Conservation (phyloP, 1,284 basidiomycete species). For the Athelia sp. region DNA sequence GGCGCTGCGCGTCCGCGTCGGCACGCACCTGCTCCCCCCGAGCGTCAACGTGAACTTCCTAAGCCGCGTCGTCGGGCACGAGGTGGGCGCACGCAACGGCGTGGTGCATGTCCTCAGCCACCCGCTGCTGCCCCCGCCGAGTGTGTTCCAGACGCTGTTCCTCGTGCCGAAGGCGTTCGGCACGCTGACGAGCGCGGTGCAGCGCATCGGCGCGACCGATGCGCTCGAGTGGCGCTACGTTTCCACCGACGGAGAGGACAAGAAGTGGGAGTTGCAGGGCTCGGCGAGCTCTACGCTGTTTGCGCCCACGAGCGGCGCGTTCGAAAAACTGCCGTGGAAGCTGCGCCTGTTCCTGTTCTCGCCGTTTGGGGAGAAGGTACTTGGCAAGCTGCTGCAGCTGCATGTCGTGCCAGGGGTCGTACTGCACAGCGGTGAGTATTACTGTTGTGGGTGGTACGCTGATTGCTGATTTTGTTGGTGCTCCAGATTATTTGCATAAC, state of each 20-base stretch:
- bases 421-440: slow-evolving; percentile 46
- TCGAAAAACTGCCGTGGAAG: slow-evolving; percentile 48
- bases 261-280: slow-evolving; percentile 38
- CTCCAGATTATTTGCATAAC: slow-evolving; percentile 15
- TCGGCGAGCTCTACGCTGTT: slow-evolving; percentile 55
- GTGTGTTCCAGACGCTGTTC: slow-evolving; percentile 57
- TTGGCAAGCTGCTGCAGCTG: slow-evolving; percentile 63
- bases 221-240: slow-evolving; percentile 42
- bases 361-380: slow-evolving; percentile 49
- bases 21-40: slow-evolving; percentile 29
- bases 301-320: slow-evolving; percentile 63
- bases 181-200: slow-evolving; percentile 49
- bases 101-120: slow-evolving; percentile 57
- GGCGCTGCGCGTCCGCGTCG: slow-evolving; percentile 51
- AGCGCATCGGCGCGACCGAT: slow-evolving; percentile 45
- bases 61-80: slow-evolving; percentile 41
- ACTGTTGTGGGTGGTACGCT: background rate
- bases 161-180: slow-evolving; percentile 49
- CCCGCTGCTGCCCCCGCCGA: slow-evolving; percentile 60
- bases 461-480: background rate
- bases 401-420: slow-evolving; percentile 60
- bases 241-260: slow-evolving; percentile 22
- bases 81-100: slow-evolving; percentile 58
- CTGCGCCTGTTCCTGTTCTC: slow-evolving; percentile 66
- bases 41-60: slow-evolving; percentile 50